phyloP scores from a whole-genome alignment of 139 green algal species.

The Zygnema circumcarinatum region DNA sequence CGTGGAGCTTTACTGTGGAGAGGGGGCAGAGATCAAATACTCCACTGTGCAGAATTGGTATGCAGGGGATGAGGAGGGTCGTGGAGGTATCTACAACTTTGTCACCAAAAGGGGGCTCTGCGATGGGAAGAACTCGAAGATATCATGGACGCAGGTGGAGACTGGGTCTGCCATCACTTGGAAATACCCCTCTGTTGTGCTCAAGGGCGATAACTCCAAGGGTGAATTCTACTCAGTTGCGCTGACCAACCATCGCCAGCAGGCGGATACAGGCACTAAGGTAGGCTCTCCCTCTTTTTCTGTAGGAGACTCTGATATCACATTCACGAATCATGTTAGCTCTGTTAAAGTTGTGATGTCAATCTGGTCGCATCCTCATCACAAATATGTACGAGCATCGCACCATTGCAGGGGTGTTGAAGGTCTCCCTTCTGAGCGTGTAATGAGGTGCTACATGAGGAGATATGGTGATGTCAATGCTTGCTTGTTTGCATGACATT shows the following conservation, averaged over 20 bases:
- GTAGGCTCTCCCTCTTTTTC: constrained; percentile 6
- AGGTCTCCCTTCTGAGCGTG: too few species aligned
- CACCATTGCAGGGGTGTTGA: too few species aligned
- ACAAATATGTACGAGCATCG: too few species aligned
- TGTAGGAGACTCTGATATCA: too few species aligned
- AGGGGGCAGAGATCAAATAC: constrained; percentile 98
- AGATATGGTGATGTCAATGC: too few species aligned
- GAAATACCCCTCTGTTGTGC: constrained; percentile 96
- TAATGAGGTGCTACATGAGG: too few species aligned
- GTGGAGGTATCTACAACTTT: constrained; percentile 99
- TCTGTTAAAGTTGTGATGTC: too few species aligned
- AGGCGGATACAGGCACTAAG: constrained; percentile 70
- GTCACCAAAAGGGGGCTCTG: constrained; percentile 98
- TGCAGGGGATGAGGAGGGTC: constrained; percentile 86
- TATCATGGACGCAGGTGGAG: constrained; percentile 99
- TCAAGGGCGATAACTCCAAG: constrained; percentile 90
- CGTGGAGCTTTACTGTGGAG: constrained; percentile 89
- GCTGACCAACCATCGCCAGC: constrained; percentile 97
- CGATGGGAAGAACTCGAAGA: constrained; percentile 89
- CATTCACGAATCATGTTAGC: too few species aligned
- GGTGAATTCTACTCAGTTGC: constrained; percentile 99
- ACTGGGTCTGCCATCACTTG: constrained; percentile 98
- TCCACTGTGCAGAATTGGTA: constrained; percentile 99
- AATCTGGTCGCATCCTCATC: too few species aligned
- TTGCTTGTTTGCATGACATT: too few species aligned